These are phyloP conservation scores for Endocladia muricata DNA, from an alignment of 31 red algal species.

Conservation along the genomic window DNA sequence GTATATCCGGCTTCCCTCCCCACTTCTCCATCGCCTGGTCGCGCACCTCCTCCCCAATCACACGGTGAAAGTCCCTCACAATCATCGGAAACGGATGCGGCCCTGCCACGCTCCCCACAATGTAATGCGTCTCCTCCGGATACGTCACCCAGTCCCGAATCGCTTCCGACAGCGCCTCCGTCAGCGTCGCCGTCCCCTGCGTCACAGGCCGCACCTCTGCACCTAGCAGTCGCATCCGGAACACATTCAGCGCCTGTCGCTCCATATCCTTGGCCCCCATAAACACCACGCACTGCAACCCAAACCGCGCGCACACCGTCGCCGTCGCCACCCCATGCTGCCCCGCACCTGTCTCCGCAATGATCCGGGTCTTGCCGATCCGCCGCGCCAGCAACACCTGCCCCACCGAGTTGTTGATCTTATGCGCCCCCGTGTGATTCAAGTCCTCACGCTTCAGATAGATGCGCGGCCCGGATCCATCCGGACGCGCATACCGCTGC, in stretches of 20 bases:
- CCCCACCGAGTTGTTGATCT: conserved; percentile 98
- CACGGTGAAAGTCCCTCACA: conserved; percentile 91
- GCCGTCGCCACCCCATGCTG: conserved; percentile 99
- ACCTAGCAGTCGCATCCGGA: conserved; percentile 97
- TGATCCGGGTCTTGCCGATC: conserved; percentile 95
- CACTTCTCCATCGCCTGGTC: conserved; percentile 80
- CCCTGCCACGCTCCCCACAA: conserved; percentile 94
- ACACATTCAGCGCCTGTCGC: conserved; percentile 96
- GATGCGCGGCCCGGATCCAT: conserved; percentile 89
- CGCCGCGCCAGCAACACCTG: conserved; percentile 90
- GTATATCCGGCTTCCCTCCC: conserved; percentile 86
- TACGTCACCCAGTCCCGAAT: conserved; percentile 99
- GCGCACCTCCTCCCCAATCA: conserved; percentile 88
- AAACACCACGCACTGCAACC: conserved; percentile 92
- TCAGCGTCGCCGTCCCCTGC: conserved; percentile 86
- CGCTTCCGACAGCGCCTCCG: conserved; percentile 95
- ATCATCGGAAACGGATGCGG: conserved; percentile 99
- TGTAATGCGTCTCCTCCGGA: conserved; percentile 94
- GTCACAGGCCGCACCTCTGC: conserved; percentile 94
- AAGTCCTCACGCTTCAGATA: conserved; percentile 98
- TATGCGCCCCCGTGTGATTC: conserved; percentile 99
- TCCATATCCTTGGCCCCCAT: conserved; percentile 99
- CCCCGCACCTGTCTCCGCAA: conserved; percentile 99
- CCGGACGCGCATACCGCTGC: conserved; percentile 68
- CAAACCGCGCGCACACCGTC: conserved; percentile 99